A percentile compares a stretch with the other conserved stretches of the same genome.
These are phyloP conservation scores for Ogataea nitratoaversa DNA, from an alignment of 805 yeast species.

Conservation along the genomic window DNA sequence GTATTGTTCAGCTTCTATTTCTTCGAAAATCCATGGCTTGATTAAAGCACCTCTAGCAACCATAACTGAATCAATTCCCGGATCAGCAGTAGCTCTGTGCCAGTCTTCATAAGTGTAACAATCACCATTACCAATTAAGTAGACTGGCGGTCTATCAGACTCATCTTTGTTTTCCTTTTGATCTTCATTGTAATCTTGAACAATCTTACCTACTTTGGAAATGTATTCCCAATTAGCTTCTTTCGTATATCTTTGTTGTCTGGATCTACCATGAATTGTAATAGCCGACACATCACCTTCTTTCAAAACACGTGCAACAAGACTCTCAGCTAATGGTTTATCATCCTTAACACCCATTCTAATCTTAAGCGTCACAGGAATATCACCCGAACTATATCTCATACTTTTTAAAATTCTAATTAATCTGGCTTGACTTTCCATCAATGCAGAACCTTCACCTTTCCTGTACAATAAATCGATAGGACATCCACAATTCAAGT, in stretches of 20 bases:
- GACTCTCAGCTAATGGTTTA: conserved; percentile 79
- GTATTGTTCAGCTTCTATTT: conserved; percentile 82
- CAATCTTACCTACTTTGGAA: conserved; percentile 62
- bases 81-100: conserved; percentile 62
- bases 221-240: conserved; percentile 94
- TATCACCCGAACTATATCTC: conserved; percentile 84
- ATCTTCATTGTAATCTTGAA: conserved; percentile 53
- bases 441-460: conserved; percentile 92
- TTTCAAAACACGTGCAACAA: conserved; percentile 65
- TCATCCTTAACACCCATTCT: conserved; percentile 87
- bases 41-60: conserved; percentile 96
- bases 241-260: conserved; percentile 91
- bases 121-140: conserved; percentile 94
- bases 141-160: conserved; percentile 58
- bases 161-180: conserved; percentile 58
- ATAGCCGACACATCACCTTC: conserved; percentile 87
- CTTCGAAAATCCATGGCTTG: conserved; percentile 99
- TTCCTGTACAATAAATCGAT: conserved; percentile 89
- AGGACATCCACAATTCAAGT: conserved; percentile 96
- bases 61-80: conserved; percentile 89
- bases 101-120: conserved; percentile 84
- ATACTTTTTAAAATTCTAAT: conserved; percentile 78
- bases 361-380: conserved; percentile 88
- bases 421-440: conserved; percentile 84
- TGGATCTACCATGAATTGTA: conserved; percentile 92